phyloP scores from a whole-genome alignment of 768 basidiomycete genomes.

The Rhodotorula graminis region DNA sequence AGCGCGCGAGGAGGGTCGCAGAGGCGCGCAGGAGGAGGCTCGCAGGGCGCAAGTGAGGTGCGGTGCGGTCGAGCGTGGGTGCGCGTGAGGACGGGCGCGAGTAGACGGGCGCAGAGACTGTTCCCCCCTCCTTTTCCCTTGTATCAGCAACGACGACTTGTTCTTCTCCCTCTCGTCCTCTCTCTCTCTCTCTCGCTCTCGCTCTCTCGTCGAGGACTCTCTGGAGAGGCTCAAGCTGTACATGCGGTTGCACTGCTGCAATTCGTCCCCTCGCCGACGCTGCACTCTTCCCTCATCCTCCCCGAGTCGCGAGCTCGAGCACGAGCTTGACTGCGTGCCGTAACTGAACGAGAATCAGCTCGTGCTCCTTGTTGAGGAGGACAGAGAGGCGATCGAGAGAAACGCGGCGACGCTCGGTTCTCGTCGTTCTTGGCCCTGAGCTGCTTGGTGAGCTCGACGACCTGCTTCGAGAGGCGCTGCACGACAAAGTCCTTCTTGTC shows the following conservation, averaged over 20 bases:
- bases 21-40: slow-evolving; percentile 28
- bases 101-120: too few relatives aligned
- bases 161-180: not conserved
- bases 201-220: too few relatives aligned
- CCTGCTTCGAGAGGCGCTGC: not conserved
- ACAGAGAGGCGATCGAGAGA: not conserved
- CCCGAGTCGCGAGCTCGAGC: not conserved
- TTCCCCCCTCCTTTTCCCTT: not conserved
- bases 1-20: slow-evolving; percentile 15
- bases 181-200: not conserved
- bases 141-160: not conserved
- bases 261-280: too few relatives aligned
- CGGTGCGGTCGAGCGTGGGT: too few relatives aligned
- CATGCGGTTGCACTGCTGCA: too few relatives aligned
- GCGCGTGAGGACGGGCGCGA: too few relatives aligned
- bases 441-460: not conserved
- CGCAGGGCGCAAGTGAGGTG: not conserved
- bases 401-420: not conserved
- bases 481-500: slow-evolving; percentile 17
- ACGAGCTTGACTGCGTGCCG: slow-evolving; percentile 5
- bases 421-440: slow-evolving; percentile 4
- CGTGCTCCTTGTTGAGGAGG: too few relatives aligned
- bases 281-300: not conserved
- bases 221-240: too few relatives aligned
- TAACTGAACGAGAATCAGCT: too few relatives aligned